phyloP scores from a whole-genome alignment of 2,329 filamentous ascomycete species.

The Cladosporium sphaerospermum region DNA sequence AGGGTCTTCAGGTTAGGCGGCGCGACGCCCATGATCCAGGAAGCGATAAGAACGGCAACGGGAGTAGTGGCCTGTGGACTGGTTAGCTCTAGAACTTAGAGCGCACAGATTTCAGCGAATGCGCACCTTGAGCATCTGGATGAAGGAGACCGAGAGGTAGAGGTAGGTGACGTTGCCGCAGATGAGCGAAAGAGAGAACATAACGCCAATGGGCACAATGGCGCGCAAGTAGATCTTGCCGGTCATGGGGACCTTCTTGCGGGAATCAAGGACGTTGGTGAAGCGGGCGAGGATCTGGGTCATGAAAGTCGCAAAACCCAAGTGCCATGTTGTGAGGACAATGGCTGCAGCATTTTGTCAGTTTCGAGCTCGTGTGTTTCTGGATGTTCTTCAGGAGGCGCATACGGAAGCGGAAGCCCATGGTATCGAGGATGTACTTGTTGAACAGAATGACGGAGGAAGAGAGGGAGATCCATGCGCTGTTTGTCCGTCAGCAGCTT shows the following conservation, averaged over 20 bases:
- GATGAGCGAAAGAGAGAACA: constrained; percentile 94
- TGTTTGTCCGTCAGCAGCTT: constrained; percentile 33
- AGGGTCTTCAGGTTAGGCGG: constrained; percentile 81
- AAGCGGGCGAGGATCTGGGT: constrained; percentile 89
- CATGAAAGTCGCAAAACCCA: constrained; percentile 86
- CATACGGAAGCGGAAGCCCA: constrained; percentile 62
- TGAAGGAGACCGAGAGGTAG: constrained; percentile 92
- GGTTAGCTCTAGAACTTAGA: constrained; percentile 4
- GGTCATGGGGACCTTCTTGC: constrained; percentile 96
- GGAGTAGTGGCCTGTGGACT: constrained; percentile 76
- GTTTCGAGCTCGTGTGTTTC: constrained; percentile 17
- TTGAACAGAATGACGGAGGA: constrained; percentile 98
- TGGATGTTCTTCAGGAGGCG: constrained; percentile 8
- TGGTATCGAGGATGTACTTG: constrained; percentile 91
- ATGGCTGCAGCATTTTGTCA: constrained; percentile 52
- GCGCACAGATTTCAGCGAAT: constrained; percentile 14
- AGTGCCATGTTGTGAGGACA: constrained; percentile 91
- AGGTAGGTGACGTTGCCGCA: constrained; percentile 95
- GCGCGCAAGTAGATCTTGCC: constrained; percentile 86
- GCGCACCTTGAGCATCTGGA: constrained; percentile 93
- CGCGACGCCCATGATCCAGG: constrained; percentile 80
- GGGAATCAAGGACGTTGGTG: constrained; percentile 82
- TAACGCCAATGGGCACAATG: constrained; percentile 89
- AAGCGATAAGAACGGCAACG: constrained; percentile 82
- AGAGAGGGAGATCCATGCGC: constrained; percentile 85